A percentile compares a stretch with the other conserved stretches of the same genome.
phyloP scores from a whole-genome alignment of 2,329 filamentous ascomycete genomes.

The Colletotrichum theobromicola region DNA sequence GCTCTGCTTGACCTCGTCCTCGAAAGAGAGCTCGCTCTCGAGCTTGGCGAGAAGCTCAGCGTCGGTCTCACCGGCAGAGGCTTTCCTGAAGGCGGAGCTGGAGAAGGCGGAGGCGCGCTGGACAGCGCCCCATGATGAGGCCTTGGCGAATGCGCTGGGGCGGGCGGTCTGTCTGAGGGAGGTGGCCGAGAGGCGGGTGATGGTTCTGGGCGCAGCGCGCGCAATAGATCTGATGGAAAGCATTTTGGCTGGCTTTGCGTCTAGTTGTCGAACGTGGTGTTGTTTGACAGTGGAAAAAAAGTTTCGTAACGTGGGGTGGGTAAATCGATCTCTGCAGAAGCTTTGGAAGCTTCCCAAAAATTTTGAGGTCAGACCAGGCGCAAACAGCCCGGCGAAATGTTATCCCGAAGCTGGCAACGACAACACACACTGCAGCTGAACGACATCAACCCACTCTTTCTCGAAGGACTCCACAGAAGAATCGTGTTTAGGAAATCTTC shows the following conservation, averaged over 20 bases:
- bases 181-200: constrained; percentile 61
- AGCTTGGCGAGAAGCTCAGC: constrained; percentile 87
- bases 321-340: background rate
- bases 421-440: background rate
- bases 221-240: constrained; percentile 70
- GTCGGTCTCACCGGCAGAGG: constrained; percentile 61
- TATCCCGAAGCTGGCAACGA: background rate
- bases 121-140: constrained; percentile 40
- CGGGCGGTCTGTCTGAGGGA: constrained; percentile 57
- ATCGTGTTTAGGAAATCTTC: background rate
- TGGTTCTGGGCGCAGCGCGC: constrained; percentile 69
- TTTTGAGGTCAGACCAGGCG: constrained; percentile 11
- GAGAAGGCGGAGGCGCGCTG: constrained; percentile 56
- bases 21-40: constrained; percentile 81
- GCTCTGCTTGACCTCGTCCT: constrained; percentile 78
- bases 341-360: constrained; percentile 16
- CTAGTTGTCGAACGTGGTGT: background rate
- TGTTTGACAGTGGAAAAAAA: background rate
- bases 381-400: background rate
- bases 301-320: background rate
- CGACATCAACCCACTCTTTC: background rate
- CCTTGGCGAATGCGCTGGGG: constrained; percentile 53
- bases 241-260: constrained; percentile 56
- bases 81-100: constrained; percentile 44
- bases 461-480: background rate